Evolutionary conservation across 148 eudicot genomes (phyloP), one percentile per base, ranked within the genome.

Genomic region (Hydrangea macrophylla): DNA sequence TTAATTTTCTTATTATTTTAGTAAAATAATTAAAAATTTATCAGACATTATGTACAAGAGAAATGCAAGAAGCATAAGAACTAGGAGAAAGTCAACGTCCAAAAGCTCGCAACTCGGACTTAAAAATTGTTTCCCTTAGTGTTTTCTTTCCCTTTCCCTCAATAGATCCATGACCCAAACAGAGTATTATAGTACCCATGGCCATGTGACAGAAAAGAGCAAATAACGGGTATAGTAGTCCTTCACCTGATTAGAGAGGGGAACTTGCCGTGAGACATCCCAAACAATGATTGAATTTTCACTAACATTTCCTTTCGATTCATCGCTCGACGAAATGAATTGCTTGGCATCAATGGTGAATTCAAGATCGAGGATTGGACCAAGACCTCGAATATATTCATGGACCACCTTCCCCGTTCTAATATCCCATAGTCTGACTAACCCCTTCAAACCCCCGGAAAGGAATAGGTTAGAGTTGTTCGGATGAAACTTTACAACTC

Each of bases 201-300:
- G n/a, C n/a, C 9, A 5, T 17, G 36, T 28, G 6, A 39, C 12
- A 39, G 17, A 64, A 39, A 25, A 40, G 48, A 45, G 23, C 15
- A 40, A 28, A 63, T n/a, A 31, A n/a, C n/a, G n/a, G n/a, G 53
- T 15, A 22, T 13, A 39, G 7, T 35, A 48, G 55, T 36, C 15
- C n/a, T 55, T 75, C 74, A 90, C 98, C 90, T 93, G 95, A 84
- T 90, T 93, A 63, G 96, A 93, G 55, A 90, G 77, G 3, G 96
- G 95, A 48, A 90, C 80, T 81, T 88, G 90, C 7, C 96, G 79
- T 33, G 89, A 73, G 42, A 90, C 81, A 84, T 92, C 96, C 98
- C 98, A 90, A 31, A 93, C 86, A 73, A 93, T 75, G 53, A 93
- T 81, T 10, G 95, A 85, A 64, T 93, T 90, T 69, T 93, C 97